Conservation (phyloP, 208 protist genomes). For the Angomonas deanei region DNA sequence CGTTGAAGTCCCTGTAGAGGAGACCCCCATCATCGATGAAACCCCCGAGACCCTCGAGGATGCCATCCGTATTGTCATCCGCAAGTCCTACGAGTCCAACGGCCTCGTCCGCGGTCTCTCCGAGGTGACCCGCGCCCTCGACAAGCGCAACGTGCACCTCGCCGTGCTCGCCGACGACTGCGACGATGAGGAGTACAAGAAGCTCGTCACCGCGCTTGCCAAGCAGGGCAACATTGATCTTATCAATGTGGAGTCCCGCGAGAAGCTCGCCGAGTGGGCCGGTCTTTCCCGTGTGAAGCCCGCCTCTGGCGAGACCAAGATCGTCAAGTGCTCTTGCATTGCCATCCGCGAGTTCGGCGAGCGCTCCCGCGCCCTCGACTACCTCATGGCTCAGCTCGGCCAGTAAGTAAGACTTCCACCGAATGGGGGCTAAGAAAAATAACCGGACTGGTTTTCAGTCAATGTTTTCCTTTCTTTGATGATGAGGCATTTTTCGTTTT, state of each 20-base stretch:
- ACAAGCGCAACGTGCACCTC: slow-evolving; percentile 80
- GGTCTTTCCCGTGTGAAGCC: slow-evolving; percentile 53
- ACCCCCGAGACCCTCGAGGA: slow-evolving; percentile 74
- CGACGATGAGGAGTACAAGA: slow-evolving; percentile 91
- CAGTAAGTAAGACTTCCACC: slow-evolving; percentile 15
- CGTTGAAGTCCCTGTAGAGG: slow-evolving; percentile 62
- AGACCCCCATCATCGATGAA: slow-evolving; percentile 42
- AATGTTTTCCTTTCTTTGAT: background rate
- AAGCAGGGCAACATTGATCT: slow-evolving; percentile 83
- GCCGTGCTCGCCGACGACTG: slow-evolving; percentile 89
- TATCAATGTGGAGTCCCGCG: slow-evolving; percentile 81
- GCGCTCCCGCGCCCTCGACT: slow-evolving; percentile 77
- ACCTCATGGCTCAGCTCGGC: slow-evolving; percentile 70
- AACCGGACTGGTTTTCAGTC: background rate
- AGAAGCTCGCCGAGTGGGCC: slow-evolving; percentile 82
- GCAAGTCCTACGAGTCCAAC: slow-evolving; percentile 82
- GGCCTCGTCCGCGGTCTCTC: slow-evolving; percentile 86
- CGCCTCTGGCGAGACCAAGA: slow-evolving; percentile 69
- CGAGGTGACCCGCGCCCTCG: slow-evolving; percentile 78
- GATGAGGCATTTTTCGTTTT: slow-evolving; percentile 5
- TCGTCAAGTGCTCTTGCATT: slow-evolving; percentile 84
- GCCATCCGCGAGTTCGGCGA: slow-evolving; percentile 88
- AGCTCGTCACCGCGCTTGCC: slow-evolving; percentile 79
- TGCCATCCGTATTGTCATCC: slow-evolving; percentile 84
- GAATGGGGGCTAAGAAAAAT: background rate